phyloP scores from a whole-genome alignment of 768 basidiomycete species.

The Lactarius trivialis region DNA sequence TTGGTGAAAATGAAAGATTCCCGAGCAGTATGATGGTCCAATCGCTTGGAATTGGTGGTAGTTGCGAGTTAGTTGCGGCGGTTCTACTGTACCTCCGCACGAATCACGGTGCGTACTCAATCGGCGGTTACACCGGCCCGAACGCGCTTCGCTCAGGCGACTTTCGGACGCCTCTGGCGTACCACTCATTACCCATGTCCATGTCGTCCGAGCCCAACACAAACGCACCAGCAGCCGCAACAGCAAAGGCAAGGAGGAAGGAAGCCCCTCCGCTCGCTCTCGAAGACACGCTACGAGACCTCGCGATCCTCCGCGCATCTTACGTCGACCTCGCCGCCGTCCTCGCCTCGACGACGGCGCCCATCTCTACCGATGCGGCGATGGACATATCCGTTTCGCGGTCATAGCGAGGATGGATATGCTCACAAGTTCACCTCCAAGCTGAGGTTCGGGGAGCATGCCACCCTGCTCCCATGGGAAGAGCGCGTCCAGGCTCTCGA shows the following conservation, averaged over 20 bases:
- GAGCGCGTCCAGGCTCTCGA: background rate
- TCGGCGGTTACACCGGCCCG: too few relatives aligned
- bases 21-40: too few relatives aligned
- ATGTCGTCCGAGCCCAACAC: background rate
- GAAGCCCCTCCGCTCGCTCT: slow-evolving; percentile 44
- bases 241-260: background rate
- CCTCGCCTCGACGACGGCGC: slow-evolving; percentile 18
- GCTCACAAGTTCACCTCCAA: background rate
- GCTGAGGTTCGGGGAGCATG: background rate
- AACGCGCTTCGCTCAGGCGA: too few relatives aligned
- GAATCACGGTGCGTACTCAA: too few relatives aligned
- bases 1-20: too few relatives aligned
- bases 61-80: too few relatives aligned
- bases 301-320: slow-evolving; percentile 62
- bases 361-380: background rate
- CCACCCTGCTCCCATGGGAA: background rate
- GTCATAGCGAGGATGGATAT: background rate
- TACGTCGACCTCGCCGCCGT: slow-evolving; percentile 37
- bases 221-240: background rate
- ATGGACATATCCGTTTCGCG: too few relatives aligned
- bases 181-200: too few relatives aligned
- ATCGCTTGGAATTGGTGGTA: too few relatives aligned
- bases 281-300: slow-evolving; percentile 58
- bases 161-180: too few relatives aligned
- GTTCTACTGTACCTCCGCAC: too few relatives aligned